Conservation (phyloP, 116 monocot genomes). For the Trichopus zeylanicus region DNA sequence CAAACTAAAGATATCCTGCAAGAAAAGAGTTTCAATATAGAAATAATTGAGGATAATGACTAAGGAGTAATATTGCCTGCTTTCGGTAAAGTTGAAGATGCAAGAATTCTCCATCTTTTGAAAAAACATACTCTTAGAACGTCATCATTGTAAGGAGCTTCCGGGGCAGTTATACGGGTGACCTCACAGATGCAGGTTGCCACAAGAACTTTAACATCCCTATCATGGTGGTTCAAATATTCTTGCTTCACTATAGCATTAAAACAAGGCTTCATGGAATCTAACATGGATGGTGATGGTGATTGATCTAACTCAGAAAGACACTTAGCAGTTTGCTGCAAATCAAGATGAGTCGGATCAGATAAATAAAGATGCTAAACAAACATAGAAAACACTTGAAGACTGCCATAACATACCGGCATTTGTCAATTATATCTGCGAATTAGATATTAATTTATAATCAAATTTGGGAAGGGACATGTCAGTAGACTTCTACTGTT, state of each 20-base stretch:
- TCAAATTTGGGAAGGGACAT: too few species aligned
- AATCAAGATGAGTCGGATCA: conserved; percentile 4
- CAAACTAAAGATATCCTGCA: conserved; percentile 92
- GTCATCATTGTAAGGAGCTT: conserved; percentile 94
- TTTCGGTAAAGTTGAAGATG: too few species aligned
- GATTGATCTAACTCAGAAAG: conserved; percentile 79
- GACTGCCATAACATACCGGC: not conserved
- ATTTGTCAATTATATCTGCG: not conserved
- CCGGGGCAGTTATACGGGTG: conserved; percentile 89
- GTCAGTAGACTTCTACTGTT: too few species aligned
- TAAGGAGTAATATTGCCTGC: not conserved
- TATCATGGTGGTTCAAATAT: conserved; percentile 76
- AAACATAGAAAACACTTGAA: not conserved
- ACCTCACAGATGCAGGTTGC: conserved; percentile 96
- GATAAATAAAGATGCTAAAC: not conserved
- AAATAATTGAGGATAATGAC: not conserved
- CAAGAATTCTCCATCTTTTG: too few species aligned
- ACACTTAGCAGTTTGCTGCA: conserved; percentile 71
- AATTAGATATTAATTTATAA: not conserved
- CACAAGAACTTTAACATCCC: conserved; percentile 76
- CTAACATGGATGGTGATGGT: conserved; percentile 45
- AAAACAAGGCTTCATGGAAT: conserved; percentile 59
- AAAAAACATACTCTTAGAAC: conserved; percentile 57
- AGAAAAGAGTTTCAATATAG: conserved; percentile 3
- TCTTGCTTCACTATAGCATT: conserved; percentile 70